Evolutionary conservation across 352 stramenopile species (phyloP).

Genomic region (Phytophthora ohioensis): DNA sequence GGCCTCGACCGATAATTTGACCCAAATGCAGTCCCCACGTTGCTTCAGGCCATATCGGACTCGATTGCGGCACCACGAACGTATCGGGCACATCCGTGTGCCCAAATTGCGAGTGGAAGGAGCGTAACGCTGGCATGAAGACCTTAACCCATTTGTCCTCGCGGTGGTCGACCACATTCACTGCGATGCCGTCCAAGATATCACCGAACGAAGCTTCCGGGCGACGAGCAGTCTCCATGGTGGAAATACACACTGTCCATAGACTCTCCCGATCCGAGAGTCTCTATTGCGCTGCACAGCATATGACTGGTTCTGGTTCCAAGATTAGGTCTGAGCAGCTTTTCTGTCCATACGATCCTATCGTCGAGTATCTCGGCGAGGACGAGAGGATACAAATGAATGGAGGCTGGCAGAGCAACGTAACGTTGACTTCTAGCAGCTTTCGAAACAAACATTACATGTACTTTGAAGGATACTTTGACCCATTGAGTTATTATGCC

Average conservation of each 20-base stretch:
- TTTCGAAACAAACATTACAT: too few species aligned
- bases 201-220: slow-evolving; percentile 27
- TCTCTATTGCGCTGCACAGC: slow-evolving; percentile 1
- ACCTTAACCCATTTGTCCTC: slow-evolving; percentile 33
- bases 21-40: slow-evolving; percentile 36
- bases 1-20: slow-evolving; percentile 27
- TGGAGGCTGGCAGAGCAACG: too few species aligned
- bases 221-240: slow-evolving; percentile 25
- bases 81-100: slow-evolving; percentile 31
- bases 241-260: slow-evolving; percentile 16
- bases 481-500: too few species aligned
- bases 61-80: slow-evolving; percentile 33
- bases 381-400: too few species aligned
- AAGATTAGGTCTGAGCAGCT: slow-evolving; percentile 17
- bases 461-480: too few species aligned
- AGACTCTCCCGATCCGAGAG: slow-evolving; percentile 1
- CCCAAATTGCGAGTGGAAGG: slow-evolving; percentile 32
- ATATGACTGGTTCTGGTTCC: slow-evolving; percentile 31
- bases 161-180: slow-evolving; percentile 9
- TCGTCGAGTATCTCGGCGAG: too few species aligned
- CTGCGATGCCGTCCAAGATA: slow-evolving; percentile 23
- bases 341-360: slow-evolving; percentile 21
- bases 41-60: slow-evolving; percentile 19
- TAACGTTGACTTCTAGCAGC: too few species aligned
- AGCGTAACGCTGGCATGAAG: slow-evolving; percentile 36